Evolutionary conservation across 2,329 filamentous ascomycete genomes (phyloP).

Genomic region (Fusarium neocosmosporiellum): DNA sequence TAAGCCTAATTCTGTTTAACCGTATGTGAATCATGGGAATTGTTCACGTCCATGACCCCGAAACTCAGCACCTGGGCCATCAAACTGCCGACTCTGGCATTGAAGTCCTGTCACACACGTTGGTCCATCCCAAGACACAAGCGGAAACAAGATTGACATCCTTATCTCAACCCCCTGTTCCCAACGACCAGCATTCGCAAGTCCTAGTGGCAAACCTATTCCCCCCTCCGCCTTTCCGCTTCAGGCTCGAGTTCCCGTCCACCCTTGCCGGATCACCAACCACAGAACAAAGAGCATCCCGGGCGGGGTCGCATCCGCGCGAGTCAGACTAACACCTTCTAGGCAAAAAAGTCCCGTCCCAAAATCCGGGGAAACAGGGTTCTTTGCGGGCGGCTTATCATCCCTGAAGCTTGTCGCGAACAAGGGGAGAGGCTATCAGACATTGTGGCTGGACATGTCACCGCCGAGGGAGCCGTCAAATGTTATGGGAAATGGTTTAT

Average conservation of each 20-base stretch:
- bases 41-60: neutral
- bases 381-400: conserved; percentile 1
- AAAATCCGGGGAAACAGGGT: conserved; percentile 28
- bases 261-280: conserved; percentile 9
- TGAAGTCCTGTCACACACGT: neutral
- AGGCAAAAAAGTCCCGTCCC: conserved; percentile 29
- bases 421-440: conserved; percentile 12
- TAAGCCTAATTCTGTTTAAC: neutral
- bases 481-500: conserved; percentile 17
- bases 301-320: conserved; percentile 17
- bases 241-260: conserved; percentile 32
- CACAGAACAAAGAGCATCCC: neutral
- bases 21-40: neutral
- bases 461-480: conserved; percentile 15
- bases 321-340: conserved; percentile 22
- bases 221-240: conserved; percentile 17
- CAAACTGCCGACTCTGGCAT: conserved; percentile 9
- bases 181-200: neutral
- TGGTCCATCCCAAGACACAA: neutral
- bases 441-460: neutral
- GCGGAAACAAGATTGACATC: neutral
- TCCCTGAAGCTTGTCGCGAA: conserved; percentile 6
- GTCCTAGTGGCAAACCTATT: neutral
- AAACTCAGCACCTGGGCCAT: neutral
- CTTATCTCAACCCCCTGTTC: conserved; percentile 21